Conservation (phyloP, 2,329 filamentous ascomycete genomes). For the Calonectria honghensis region DNA sequence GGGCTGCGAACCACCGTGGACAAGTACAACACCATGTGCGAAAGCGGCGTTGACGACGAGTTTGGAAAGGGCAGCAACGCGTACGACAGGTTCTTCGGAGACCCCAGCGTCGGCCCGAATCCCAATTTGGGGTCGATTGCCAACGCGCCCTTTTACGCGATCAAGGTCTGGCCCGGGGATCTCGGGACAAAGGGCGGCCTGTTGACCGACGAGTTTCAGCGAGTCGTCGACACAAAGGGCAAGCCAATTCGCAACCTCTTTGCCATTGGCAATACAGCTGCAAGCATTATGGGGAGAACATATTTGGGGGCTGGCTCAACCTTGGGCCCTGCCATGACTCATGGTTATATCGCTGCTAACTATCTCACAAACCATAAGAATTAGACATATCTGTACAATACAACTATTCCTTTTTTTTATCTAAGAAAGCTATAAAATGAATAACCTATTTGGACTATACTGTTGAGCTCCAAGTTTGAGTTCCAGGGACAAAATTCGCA, state of each 20-base stretch:
- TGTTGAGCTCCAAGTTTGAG: background rate
- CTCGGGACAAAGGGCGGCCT: slow-evolving; percentile 10
- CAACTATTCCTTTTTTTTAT: too few species aligned
- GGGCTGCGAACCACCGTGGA: background rate
- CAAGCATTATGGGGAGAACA: slow-evolving; percentile 33
- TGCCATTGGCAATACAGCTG: slow-evolving; percentile 32
- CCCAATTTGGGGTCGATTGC: slow-evolving; percentile 2
- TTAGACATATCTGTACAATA: background rate
- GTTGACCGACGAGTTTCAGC: slow-evolving; percentile 3
- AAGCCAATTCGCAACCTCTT: background rate
- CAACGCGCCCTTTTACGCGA: background rate
- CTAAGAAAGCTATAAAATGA: background rate
- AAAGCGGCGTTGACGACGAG: slow-evolving; percentile 1
- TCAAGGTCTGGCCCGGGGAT: slow-evolving; percentile 13
- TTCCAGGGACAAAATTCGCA: too few species aligned
- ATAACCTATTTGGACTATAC: background rate
- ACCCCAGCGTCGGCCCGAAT: slow-evolving; percentile 8
- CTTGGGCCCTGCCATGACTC: slow-evolving; percentile 32
- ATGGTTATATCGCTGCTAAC: slow-evolving; percentile 22
- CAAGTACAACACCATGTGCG: background rate
- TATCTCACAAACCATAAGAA: background rate
- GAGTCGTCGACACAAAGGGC: background rate
- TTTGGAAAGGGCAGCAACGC: slow-evolving; percentile 10
- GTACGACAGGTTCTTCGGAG: slow-evolving; percentile 18
- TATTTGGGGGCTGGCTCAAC: slow-evolving; percentile 37